Base-by-base conservation (phyloP, 768 basidiomycete species). In the Lactarius pseudohatsudake region DNA sequence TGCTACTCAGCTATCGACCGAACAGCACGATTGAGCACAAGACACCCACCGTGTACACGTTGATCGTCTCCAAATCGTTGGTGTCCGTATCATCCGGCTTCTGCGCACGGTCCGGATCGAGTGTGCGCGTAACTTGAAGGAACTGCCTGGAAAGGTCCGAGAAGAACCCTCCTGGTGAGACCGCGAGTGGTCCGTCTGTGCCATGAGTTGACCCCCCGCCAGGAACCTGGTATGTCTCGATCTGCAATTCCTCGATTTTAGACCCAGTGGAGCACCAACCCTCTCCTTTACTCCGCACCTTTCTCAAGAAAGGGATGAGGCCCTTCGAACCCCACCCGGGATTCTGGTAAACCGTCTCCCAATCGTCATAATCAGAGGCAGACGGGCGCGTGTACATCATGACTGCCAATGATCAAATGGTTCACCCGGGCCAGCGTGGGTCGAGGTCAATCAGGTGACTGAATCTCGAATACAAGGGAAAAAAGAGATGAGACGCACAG, bases 311-410 rank as follows among this genome's bases (percentile, higher is more conserved):
- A 0, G 87, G 86, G 36, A 88, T 81, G 8, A 89, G 70, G 36
- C 84, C 77, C 63, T 79, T 77, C 0, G 84, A 83, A 4, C 85
- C 78, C 88, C 88, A 89, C 1, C 87, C 87, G 3, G 80, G 74
- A 72, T 88, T 87, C 3, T 77, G 78, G 34, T 83, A 74, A 1
- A 78, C 72, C 3, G 45, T 67, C 67, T 82, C 82, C 87, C 87
- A 88, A 60, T 53, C 50, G 15, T 89, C 85, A 57, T 84, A 87
- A 72, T 89, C 88, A 0, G 86, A 87, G 5, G 84, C 82, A 9
- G 84, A 75, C 13, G 84, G 82, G 28, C 88, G 81, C 0, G 80
- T 82, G 65, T 87, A 88, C 78, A 84, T 79, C 72, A 81, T 79
- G 67, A 75, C 79, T 67, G 43, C 3, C 15, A 54, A 22, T 18